Evolutionary conservation across 805 yeast genomes (phyloP), one percentile per base, ranked within the genome.

Genomic region (Candida dendrica): DNA sequence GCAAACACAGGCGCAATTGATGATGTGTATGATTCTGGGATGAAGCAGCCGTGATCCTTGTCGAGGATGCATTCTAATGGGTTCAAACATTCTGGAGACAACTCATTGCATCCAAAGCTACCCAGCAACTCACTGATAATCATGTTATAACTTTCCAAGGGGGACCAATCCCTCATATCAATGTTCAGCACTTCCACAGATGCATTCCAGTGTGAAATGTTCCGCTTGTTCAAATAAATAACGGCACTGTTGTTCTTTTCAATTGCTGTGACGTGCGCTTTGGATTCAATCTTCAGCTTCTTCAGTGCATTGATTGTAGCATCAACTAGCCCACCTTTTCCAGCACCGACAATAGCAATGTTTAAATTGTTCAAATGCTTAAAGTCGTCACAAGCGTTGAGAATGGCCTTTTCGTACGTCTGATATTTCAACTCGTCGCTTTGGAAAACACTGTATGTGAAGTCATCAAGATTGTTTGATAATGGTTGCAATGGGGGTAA

Each of bases 41-140:
- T 81, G 61, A 75, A 79, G 17, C 77, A 60, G 3, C 86, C 83
- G 30, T 58, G 43, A 10, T 50, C 44, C 7, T 58, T 59, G 18
- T 62, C 41, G 59, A 73, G 50, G 60, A 75, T 50, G 38, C 53
- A 47, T 40, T 74, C 72, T 15, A 69, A 52, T 1, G 71, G 63
- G 36, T 65, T 66, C 3, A 87, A 59, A 44, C 93, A 81, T 58
- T 90, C 98, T 0, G 98, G 97, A 8, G 86, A 73, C 15, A 87
- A 68, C 57, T 90, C 97, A 60, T 90, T 91, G 59, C 95, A 91
- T 4, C 95, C 97, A 64, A 91, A 84, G 14, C 95, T 85, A 6
- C 97, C 97, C 22, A 90, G 60, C 7, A 91, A 64, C 58, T 90
- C 97, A 36, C 95, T 83, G 1, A 91, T 71, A 8, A 89, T 72